Evolutionary conservation across 331 rosid genomes (phyloP).

Genomic region (Ulmus americana): DNA sequence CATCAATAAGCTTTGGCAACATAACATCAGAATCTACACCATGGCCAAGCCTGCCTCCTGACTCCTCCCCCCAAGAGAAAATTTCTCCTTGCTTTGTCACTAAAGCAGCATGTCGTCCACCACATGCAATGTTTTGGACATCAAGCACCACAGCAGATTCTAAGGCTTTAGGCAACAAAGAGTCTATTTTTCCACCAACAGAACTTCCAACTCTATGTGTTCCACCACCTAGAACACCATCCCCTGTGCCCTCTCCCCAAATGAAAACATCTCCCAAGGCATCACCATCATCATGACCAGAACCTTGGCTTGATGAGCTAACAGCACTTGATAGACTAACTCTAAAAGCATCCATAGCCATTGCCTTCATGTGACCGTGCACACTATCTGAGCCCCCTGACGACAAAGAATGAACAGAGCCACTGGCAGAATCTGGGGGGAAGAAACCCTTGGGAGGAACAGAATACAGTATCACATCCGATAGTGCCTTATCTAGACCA

Average conservation of each 20-base stretch:
- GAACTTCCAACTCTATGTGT: constrained; percentile 66
- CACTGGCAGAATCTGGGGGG: constrained; percentile 92
- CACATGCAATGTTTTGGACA: constrained; percentile 94
- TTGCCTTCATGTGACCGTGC: constrained; percentile 84
- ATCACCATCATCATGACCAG: constrained; percentile 99
- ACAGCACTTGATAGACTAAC: constrained; percentile 98
- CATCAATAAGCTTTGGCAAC: constrained; percentile 89
- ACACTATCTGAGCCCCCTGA: constrained; percentile 96
- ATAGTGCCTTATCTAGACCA: constrained; percentile 78
- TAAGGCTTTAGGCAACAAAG: constrained; percentile 84
- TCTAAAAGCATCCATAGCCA: constrained; percentile 91
- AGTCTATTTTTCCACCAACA: constrained; percentile 65
- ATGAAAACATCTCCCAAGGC: constrained; percentile 97
- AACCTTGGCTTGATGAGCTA: constrained; percentile 98
- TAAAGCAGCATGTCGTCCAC: constrained; percentile 90
- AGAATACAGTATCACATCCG: constrained; percentile 72
- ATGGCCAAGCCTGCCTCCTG: constrained; percentile 97
- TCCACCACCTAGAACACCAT: constrained; percentile 96
- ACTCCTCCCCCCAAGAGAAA: constrained; percentile 98
- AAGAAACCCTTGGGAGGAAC: constrained; percentile 86
- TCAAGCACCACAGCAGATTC: constrained; percentile 96
- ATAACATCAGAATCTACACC: constrained; percentile 90
- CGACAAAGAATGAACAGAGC: constrained; percentile 85
- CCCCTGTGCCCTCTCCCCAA: constrained; percentile 99
- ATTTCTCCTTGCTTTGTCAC: constrained; percentile 97